These are phyloP conservation scores for Mycogone perniciosa DNA, from an alignment of 2,329 filamentous ascomycete species.

Conservation along the genomic window DNA sequence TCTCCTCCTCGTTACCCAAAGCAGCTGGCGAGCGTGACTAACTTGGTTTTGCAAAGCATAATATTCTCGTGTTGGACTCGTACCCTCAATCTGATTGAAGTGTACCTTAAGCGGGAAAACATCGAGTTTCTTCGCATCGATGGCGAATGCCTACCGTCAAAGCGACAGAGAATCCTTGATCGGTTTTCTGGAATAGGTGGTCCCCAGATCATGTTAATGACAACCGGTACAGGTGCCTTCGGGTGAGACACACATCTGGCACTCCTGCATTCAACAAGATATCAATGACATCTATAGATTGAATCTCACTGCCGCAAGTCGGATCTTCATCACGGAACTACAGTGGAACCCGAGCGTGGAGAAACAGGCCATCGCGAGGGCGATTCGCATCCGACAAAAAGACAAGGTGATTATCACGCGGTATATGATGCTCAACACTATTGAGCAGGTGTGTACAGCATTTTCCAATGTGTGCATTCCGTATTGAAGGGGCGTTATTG, in stretches of 20 bases:
- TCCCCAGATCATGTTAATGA: conserved; percentile 43
- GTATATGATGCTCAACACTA: conserved; percentile 37
- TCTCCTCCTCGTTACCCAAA: background rate
- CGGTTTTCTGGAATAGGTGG: conserved; percentile 27
- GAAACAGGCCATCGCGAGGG: conserved; percentile 44
- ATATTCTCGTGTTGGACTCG: conserved; percentile 42
- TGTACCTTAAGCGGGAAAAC: conserved; percentile 19
- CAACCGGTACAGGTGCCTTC: conserved; percentile 43
- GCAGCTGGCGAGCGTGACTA: conserved; percentile 16
- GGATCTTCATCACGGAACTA: conserved; percentile 45
- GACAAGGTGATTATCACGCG: conserved; percentile 37
- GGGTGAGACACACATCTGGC: conserved; percentile 29
- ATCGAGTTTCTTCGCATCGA: conserved; percentile 37
- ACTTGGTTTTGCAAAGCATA: conserved; percentile 25
- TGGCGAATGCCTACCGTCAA: conserved; percentile 31
- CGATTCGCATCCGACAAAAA: conserved; percentile 40
- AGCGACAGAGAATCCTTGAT: conserved; percentile 33
- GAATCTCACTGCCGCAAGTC: conserved; percentile 42
- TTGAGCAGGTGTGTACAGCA: conserved; percentile 35
- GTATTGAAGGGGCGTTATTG: background rate
- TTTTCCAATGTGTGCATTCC: background rate
- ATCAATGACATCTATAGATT: conserved; percentile 24
- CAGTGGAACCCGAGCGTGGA: conserved; percentile 51
- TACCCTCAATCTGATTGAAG: conserved; percentile 32
- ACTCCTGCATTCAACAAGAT: background rate